Conservation (phyloP, 495 filamentous ascomycete species). For the Penicillium flavigenum region DNA sequence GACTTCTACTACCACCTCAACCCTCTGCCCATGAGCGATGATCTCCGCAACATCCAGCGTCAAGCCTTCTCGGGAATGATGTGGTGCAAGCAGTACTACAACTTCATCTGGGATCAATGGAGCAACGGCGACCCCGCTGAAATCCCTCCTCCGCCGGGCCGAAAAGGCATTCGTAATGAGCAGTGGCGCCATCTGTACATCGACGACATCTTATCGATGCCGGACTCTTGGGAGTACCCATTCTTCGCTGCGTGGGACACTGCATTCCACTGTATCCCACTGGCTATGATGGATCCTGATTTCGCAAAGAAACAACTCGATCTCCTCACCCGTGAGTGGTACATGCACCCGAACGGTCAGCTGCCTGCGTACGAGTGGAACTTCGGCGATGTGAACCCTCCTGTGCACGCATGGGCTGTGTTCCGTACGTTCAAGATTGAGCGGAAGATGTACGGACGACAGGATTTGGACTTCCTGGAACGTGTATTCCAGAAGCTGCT, state of each 20-base stretch:
- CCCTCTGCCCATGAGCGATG: constrained; percentile 90
- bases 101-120: constrained; percentile 98
- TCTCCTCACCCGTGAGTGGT: constrained; percentile 94
- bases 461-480: constrained; percentile 93
- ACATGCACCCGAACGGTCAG: constrained; percentile 98
- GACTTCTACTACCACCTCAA: constrained; percentile 94
- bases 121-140: constrained; percentile 73
- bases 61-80: constrained; percentile 96
- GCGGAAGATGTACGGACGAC: constrained; percentile 90
- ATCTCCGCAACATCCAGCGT: constrained; percentile 90
- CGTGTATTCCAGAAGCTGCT: constrained; percentile 94
- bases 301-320: constrained; percentile 98
- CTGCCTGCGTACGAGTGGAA: constrained; percentile 95
- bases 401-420: constrained; percentile 92
- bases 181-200: constrained; percentile 92
- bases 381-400: constrained; percentile 95
- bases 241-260: constrained; percentile 99
- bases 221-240: constrained; percentile 97
- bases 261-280: constrained; percentile 91
- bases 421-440: constrained; percentile 98
- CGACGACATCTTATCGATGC: constrained; percentile 95
- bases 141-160: constrained; percentile 76
- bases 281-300: constrained; percentile 96
- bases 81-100: constrained; percentile 96
- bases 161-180: constrained; percentile 79